phyloP scores from a whole-genome alignment of 73 alveolate species.

The Tetrahymena thermophila region DNA sequence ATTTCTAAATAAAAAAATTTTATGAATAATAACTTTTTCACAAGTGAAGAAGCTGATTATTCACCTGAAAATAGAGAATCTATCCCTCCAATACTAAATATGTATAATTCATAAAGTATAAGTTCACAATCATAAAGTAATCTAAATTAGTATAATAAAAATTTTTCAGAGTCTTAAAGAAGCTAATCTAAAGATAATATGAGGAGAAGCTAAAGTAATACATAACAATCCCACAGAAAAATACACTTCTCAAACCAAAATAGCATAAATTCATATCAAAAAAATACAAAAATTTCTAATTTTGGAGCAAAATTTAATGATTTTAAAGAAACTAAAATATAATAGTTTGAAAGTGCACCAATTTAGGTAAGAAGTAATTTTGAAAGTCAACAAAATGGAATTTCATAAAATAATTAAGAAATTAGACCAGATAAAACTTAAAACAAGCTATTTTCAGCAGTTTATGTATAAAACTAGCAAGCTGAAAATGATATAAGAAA shows the following conservation, averaged over 20 bases:
- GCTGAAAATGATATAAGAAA: not conserved
- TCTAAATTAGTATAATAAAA: not conserved
- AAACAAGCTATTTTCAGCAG: not conserved
- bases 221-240: not conserved
- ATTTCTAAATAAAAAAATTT: not conserved
- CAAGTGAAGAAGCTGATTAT: not conserved
- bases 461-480: not conserved
- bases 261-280: not conserved
- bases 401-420: not conserved
- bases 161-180: not conserved
- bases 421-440: not conserved
- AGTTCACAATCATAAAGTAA: not conserved
- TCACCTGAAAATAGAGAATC: not conserved
- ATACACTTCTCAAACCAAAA: not conserved
- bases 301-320: not conserved
- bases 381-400: not conserved
- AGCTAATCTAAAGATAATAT: not conserved
- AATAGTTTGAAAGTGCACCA: not conserved
- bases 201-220: not conserved
- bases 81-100: not conserved
- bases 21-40: not conserved
- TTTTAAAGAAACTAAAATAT: not conserved
- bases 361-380: not conserved
- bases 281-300: not conserved
- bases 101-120: not conserved